Percentiles rank a stretch among this genome's conserved stretches.
phyloP scores from a whole-genome alignment of 495 filamentous ascomycete genomes.

The Trypethelium eluteriae region DNA sequence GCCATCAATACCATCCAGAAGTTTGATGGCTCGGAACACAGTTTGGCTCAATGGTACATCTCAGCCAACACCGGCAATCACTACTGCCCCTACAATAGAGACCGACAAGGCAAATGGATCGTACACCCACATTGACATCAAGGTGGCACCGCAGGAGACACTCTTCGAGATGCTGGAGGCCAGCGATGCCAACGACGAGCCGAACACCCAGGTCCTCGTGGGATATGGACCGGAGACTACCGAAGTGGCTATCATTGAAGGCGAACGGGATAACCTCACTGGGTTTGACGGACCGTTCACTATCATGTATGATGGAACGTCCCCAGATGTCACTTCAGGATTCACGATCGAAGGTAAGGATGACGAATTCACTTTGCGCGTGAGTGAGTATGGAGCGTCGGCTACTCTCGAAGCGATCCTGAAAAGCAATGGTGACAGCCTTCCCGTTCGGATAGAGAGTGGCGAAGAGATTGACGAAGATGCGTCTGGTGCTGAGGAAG shows the following conservation, averaged over 20 bases:
- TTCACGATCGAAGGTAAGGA: too few relatives aligned
- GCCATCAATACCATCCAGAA: too few relatives aligned
- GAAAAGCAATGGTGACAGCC: not conserved
- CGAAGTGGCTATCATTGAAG: not conserved
- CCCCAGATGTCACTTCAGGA: too few relatives aligned
- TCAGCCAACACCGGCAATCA: not conserved
- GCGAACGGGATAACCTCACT: not conserved
- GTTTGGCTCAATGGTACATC: too few relatives aligned
- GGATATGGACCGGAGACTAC: not conserved
- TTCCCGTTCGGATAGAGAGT: not conserved
- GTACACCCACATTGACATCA: not conserved
- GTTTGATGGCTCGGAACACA: too few relatives aligned
- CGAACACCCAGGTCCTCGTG: not conserved
- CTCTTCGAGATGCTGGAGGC: not conserved
- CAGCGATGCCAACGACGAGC: not conserved
- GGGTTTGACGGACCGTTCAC: too few relatives aligned
- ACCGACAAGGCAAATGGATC: not conserved
- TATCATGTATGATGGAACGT: too few relatives aligned
- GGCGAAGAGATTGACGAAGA: not conserved
- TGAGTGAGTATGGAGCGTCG: not conserved
- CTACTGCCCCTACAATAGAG: not conserved
- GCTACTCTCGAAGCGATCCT: not conserved
- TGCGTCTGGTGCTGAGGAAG: not conserved
- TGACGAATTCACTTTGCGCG: too few relatives aligned
- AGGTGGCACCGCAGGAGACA: not conserved